A percentile compares a stretch with the other conserved stretches of the same genome.
Conservation (phyloP, 148 eudicot species). For the Silene uniflora region DNA sequence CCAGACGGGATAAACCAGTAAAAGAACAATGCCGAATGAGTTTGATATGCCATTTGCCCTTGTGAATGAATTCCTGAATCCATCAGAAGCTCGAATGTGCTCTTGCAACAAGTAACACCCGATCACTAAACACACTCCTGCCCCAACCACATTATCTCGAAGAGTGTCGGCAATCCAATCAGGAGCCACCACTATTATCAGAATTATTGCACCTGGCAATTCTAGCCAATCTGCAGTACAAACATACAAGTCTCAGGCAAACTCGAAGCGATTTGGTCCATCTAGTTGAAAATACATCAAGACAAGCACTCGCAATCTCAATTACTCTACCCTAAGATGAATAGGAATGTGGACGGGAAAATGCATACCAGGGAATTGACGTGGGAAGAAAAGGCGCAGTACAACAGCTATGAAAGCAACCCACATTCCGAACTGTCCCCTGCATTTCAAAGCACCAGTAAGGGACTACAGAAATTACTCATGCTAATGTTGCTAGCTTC, state of each 20-base stretch:
- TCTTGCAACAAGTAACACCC: constrained; percentile 81
- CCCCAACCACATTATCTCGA: constrained; percentile 43
- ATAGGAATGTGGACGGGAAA: background rate
- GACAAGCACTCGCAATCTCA: background rate
- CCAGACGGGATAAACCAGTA: constrained; percentile 82
- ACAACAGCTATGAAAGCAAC: constrained; percentile 67
- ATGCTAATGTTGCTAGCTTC: background rate
- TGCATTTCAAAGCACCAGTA: constrained; percentile 27
- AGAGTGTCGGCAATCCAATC: constrained; percentile 47
- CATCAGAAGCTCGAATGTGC: constrained; percentile 92
- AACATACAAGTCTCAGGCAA: background rate
- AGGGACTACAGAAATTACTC: background rate
- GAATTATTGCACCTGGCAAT: constrained; percentile 67
- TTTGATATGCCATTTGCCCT: constrained; percentile 71
- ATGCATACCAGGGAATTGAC: constrained; percentile 52
- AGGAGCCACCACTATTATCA: constrained; percentile 80
- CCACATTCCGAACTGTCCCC: constrained; percentile 93
- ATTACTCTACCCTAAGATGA: background rate
- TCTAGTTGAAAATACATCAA: too few relatives aligned
- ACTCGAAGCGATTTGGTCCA: background rate
- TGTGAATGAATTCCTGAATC: constrained; percentile 88
- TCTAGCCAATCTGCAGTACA: constrained; percentile 71
- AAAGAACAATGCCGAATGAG: constrained; percentile 63
- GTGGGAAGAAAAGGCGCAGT: constrained; percentile 74
- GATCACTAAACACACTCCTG: constrained; percentile 53